These are phyloP conservation scores for Botrytis fragariae DNA, from an alignment of 2,329 filamentous ascomycete species.

Conservation along the genomic window DNA sequence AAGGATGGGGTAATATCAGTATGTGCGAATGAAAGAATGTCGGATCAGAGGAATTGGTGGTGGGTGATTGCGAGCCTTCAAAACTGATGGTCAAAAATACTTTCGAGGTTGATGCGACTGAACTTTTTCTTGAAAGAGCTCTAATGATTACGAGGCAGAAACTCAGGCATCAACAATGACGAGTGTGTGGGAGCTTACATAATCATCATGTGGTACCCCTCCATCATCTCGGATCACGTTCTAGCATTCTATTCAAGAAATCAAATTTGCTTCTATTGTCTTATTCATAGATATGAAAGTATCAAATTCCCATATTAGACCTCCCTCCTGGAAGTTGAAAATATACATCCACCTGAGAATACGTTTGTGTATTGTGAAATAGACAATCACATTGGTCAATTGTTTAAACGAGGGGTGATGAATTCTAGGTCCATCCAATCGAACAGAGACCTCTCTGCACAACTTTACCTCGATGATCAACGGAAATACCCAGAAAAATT, in stretches of 20 bases:
- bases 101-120: slow-evolving; percentile 22
- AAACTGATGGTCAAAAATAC: slow-evolving; percentile 15
- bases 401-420: background rate
- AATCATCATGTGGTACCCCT: slow-evolving; percentile 3
- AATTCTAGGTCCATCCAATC: background rate
- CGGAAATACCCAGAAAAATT: too few species aligned
- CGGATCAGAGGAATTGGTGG: slow-evolving; percentile 16
- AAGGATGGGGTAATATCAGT: background rate
- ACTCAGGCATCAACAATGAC: slow-evolving; percentile 15
- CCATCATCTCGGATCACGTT: slow-evolving; percentile 3
- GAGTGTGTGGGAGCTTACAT: background rate
- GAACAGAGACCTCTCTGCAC: background rate
- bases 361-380: background rate
- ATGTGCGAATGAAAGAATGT: slow-evolving; percentile 8
- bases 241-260: background rate
- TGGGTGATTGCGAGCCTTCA: slow-evolving; percentile 8
- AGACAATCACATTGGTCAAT: background rate
- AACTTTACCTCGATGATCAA: background rate
- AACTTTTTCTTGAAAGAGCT: slow-evolving; percentile 24
- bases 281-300: background rate
- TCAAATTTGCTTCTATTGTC: background rate
- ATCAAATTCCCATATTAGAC: background rate
- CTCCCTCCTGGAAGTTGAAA: rapidly evolving
- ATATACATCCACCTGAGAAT: background rate
- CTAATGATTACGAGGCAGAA: slow-evolving; percentile 9